phyloP scores from a whole-genome alignment of 371 early-diverging fungal species.

The Lichtheimia ornata region DNA sequence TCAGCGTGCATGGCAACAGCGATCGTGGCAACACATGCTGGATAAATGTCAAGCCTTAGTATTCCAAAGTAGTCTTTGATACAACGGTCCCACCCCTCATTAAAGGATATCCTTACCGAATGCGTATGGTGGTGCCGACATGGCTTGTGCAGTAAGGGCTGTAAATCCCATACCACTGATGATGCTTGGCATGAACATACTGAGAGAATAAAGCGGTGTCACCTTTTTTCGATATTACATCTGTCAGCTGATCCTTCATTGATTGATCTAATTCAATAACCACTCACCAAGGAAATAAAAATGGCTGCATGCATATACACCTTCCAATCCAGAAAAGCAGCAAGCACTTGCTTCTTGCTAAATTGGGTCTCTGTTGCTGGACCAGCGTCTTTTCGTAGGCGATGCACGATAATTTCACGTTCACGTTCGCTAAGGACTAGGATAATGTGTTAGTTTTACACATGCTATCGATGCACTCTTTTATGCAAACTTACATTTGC shows the following conservation, averaged over 20 bases:
- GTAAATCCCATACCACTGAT: conserved; percentile 24
- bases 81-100: neutral
- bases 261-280: neutral
- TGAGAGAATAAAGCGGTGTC: conserved; percentile 5
- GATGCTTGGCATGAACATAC: conserved; percentile 16
- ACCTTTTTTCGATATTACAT: too few relatives aligned
- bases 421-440: conserved; percentile 59
- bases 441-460: neutral
- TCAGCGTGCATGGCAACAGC: conserved; percentile 68
- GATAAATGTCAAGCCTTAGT: neutral
- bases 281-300: conserved; percentile 46
- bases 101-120: conserved; percentile 5
- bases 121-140: conserved; percentile 29
- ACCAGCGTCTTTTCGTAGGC: conserved; percentile 64
- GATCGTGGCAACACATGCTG: conserved; percentile 57
- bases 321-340: conserved; percentile 59
- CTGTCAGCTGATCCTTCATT: too few relatives aligned
- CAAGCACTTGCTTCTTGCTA: conserved; percentile 58
- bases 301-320: conserved; percentile 59
- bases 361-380: conserved; percentile 60
- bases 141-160: conserved; percentile 43
- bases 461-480: too few relatives aligned
- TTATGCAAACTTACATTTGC: conserved; percentile 11
- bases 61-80: neutral
- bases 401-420: conserved; percentile 55